Base-by-base conservation (phyloP, 176 grass and related monocot genomes). In the Stipa capillata region DNA sequence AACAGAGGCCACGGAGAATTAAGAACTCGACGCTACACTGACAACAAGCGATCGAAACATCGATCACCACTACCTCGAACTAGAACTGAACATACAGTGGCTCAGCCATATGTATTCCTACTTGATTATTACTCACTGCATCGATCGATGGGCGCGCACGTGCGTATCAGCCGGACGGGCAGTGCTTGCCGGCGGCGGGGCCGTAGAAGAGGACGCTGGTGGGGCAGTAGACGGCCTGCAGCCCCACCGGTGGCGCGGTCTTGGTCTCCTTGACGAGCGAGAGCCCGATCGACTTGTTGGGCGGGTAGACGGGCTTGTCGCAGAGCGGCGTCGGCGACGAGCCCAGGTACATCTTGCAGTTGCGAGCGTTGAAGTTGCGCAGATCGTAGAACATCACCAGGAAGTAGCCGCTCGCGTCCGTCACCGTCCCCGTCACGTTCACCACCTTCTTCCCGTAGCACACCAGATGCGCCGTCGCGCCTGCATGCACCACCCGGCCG, bases 401-500 rank as follows among this genome's bases (percentile, higher is more conserved):
- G 81, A 80, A 88, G 81, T 88, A 88, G 59, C 86, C 86, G 76
- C 36, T 43, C 17, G n/a, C 60, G 81, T 88, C 81, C 41, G 86
- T 74, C 60, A 69, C 81, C 81, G 76, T 88, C 42, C 60, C 86
- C 51, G 86, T 84, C 76, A 72, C 52, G 51, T 88, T 88, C 81
- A 88, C 81, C 81, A 84, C 81, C 76, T 80, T 68, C 33, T 40
- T 72, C 40, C 86, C 86, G 86, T 75, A 88, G 86, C 86, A 88
- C 69, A 88, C 76, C 76, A 88, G 72, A 51, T 69, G 55, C 51
- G 59, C 69, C 51, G 69, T 84, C 34, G 86, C 81, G 25, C 86
- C 86, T 88, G 77, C 79, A 7, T 8, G 21, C 12, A 14, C 31
- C 17, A 45, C 67, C 67, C 5, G 15, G n/a, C n/a, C n/a, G n/a